Evolutionary conservation across 352 stramenopile species (phyloP).

Genomic region (Plasmopara halstedii): DNA sequence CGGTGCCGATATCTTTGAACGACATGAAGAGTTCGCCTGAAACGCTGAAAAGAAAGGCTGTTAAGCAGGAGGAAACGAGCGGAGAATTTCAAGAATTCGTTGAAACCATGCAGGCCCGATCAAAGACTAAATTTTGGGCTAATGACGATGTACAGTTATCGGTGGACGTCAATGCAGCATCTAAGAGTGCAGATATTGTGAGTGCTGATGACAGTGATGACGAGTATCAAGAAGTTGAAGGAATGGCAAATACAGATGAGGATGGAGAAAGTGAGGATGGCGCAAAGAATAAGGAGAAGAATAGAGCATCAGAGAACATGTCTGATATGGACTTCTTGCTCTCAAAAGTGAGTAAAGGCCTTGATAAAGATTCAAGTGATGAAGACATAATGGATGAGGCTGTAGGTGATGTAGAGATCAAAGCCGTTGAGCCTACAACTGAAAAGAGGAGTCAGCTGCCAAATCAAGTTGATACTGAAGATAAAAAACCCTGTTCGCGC

Average conservation of each 20-base stretch:
- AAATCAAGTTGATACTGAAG: slow-evolving; percentile 10
- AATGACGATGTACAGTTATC: slow-evolving; percentile 80
- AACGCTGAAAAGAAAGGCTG: slow-evolving; percentile 14
- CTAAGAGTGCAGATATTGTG: slow-evolving; percentile 21
- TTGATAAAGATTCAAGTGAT: slow-evolving; percentile 61
- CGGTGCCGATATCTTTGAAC: slow-evolving; percentile 7
- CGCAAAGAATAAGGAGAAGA: slow-evolving; percentile 16
- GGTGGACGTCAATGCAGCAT: slow-evolving; percentile 13
- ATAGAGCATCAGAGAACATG: slow-evolving; percentile 27
- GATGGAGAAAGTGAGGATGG: slow-evolving; percentile 23
- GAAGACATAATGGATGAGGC: slow-evolving; percentile 29
- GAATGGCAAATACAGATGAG: slow-evolving; percentile 22
- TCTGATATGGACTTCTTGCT: slow-evolving; percentile 92
- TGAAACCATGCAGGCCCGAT: slow-evolving; percentile 85
- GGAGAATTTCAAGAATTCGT: slow-evolving; percentile 84
- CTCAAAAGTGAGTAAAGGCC: slow-evolving; percentile 90
- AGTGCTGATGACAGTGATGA: slow-evolving; percentile 28
- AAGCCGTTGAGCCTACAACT: slow-evolving; percentile 1
- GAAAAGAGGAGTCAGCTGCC: slow-evolving; percentile 4
- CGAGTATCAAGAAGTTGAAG: slow-evolving; percentile 29
- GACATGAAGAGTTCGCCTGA: slow-evolving; percentile 15
- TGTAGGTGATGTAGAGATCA: slow-evolving; percentile 19
- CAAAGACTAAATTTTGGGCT: slow-evolving; percentile 87
- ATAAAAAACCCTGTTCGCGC: slow-evolving; percentile 56
- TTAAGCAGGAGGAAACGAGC: slow-evolving; percentile 22